Percentiles rank a stretch among this genome's conserved stretches.
Conservation (phyloP, 495 filamentous ascomycete genomes). For the Hyaloscypha bicolor region DNA sequence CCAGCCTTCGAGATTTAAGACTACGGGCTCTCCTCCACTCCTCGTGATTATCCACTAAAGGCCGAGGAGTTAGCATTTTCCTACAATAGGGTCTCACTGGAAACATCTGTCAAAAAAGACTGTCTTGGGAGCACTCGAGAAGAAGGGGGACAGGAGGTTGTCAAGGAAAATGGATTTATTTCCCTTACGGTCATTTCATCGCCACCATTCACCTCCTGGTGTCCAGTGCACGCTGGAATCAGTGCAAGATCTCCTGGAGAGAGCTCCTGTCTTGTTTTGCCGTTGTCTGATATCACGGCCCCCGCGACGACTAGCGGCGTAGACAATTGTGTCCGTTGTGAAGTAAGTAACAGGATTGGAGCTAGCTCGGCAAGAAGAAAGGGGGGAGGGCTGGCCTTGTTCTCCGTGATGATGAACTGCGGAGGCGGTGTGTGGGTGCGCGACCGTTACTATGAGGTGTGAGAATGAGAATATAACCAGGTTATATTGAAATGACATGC, state of each 20-base stretch:
- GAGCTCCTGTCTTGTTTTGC: constrained; percentile 45
- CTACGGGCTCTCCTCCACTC: constrained; percentile 54
- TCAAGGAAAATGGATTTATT: neutral
- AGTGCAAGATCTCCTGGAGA: constrained; percentile 64
- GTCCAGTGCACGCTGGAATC: constrained; percentile 64
- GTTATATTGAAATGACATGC: neutral
- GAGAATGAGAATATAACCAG: neutral
- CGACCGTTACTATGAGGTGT: constrained; percentile 47
- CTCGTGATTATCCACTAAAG: constrained; percentile 62
- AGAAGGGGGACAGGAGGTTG: neutral
- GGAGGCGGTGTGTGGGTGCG: constrained; percentile 52
- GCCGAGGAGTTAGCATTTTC: neutral
- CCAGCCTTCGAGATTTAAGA: constrained; percentile 62
- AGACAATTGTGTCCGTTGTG: constrained; percentile 40
- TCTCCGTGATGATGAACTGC: constrained; percentile 55
- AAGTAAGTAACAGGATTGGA: neutral
- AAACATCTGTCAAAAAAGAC: too few relatives aligned
- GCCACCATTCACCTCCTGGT: constrained; percentile 66
- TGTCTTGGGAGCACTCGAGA: neutral
- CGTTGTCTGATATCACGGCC: constrained; percentile 39
- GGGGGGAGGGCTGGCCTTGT: constrained; percentile 39
- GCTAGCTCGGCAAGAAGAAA: neutral
- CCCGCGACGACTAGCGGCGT: constrained; percentile 50
- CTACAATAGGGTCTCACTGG: neutral
- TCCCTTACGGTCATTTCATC: constrained; percentile 40